Evolutionary conservation across 108 stramenopile species (phyloP), one percentile per base, ranked within the genome.

Genomic region (Nannochloropsis gaditana): DNA sequence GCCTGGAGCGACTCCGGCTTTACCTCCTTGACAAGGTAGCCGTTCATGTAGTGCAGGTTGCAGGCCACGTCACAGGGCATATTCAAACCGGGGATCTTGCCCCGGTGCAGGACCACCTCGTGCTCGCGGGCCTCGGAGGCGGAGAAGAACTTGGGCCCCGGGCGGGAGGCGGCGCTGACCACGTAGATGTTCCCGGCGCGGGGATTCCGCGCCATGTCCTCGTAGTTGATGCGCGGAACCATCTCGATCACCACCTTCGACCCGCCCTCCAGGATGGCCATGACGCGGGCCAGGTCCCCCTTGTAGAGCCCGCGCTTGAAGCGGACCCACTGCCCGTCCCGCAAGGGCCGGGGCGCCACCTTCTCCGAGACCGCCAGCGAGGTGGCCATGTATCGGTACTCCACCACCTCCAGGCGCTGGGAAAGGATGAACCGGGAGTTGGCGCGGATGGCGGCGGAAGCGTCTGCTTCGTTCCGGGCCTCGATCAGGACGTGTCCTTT

Each of bases 281-380:
- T 89, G 59, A 98, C 95, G 44, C 94, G 92, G 44, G 95, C 97
- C 83, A 97, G 87, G 87, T 98, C 97, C 10, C 96, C 96, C 92
- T 96, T 97, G 92, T 95, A 97, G 81, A 93, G 95, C 17, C 95
- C 95, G 42, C 95, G 90, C 2, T 92, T 94, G 93, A 97, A 92
- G 43, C 97, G 94, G 3, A 97, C 96, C 94, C 94, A 98, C 81
- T 95, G 94, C 47, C 96, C 96, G 85, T 94, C 93, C 89, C 95
- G 94, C 41, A 98, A 93, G 90, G 94, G 94, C 86, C 94, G 93
- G 2, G 41, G 80, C 5, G 80, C 59, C 19, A 73, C 80, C 83
- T 92, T 94, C 9, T 94, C 92, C 42, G 89, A 89, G 43, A 96
- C 95, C 9, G 91, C 93, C 94, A 98, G 93, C 47, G 96, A 94